Evolutionary conservation across 2,329 filamentous ascomycete genomes (phyloP), one percentile per base, ranked within the genome.

Genomic region (Dactylellina sp.): DNA sequence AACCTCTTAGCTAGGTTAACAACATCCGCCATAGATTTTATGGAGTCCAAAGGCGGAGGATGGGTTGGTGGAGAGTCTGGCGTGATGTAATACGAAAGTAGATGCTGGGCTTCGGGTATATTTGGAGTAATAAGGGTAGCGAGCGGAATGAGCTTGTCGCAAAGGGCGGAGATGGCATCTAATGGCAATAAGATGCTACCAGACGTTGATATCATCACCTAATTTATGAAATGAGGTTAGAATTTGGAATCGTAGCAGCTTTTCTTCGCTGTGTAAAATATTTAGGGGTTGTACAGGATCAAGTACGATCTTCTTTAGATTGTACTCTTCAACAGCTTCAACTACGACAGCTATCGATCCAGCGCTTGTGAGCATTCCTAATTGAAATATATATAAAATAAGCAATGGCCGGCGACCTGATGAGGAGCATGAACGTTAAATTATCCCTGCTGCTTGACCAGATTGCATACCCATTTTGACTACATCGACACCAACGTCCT

Each of bases 141-240:
- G 35, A 85, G 80, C 0, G 89, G 88, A 7, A 94, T 83, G 2
- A 95, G 82, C 11, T 85, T 82, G 12, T 83, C 80, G 55, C 86
- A 84, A 55, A 94, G 82, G 6, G 85, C 85, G 9, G 83, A 80
- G 32, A 92, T 83, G n/a, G 91, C 90, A 7, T 86, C 83, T 39
- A 85, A 80, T 0, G 89, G 88, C 16, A 94, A 85, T 0, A 95
- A 84, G 75, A 87, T 83, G 7, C 89, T 86, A 22, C 91, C 91
- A n/a, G 88, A 91, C 0, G 91, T 94, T 25, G 91, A 90, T 7
- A 97, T 87, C 93, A 98, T 97, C 68, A 98, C 93, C 92, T 95
- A 77, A 37, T 28, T 61, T 62, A 42, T 5, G 20, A 22, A 32
- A 57, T 57, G 20, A 22, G 24, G 53, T 57, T 61, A 47, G 46